Evolutionary conservation across 2,329 filamentous ascomycete species (phyloP), one percentile per base, ranked within the genome.

Genomic region (Cladosporium colombiae): DNA sequence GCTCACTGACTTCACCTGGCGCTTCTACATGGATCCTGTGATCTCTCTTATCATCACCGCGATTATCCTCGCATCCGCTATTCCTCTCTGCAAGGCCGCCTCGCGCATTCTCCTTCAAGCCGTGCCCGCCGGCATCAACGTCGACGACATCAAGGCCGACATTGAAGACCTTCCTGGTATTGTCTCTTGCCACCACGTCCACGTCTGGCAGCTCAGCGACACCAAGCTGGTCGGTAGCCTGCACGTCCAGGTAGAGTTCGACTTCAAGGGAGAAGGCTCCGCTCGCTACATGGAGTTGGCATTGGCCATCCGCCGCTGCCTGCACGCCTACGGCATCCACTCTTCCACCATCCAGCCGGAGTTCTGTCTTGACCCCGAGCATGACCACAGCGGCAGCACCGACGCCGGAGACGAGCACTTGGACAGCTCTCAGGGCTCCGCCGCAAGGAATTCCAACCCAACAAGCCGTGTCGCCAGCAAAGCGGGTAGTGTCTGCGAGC

Each of bases 331-430:
- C 73, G 94, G 95, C 65, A 98, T 99, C 70, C 95, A 99, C 81
- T 96, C 91, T 44, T 94, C 93, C 40, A 99, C 95, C 14, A 98
- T 99, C 72, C 95, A 99, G 79, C 95, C 95, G 6, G 95, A 99
- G 78, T 99, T 82, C 74, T 81, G 80, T 70, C 76, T 82, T 27
- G 77, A 83, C 65, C 74, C 75, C 6, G 77, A 76, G 21, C 79
- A 82, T 68, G 78, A 80, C 66, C 81, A 83, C 68, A 74, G 77
- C 3, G 74, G 73, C 23, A 72, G 68, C 2, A 70, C 69, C 10
- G 72, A 73, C 37, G 73, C 72, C 29, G 65, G 71, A 8, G 71
- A 71, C 18, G 71, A 69, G 7, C 73, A 77, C 59, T 53, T 62
- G 29, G 76, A 77, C 57, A 68, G 52, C 55, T 70, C 52, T 35